These are phyloP conservation scores for Taphrina flavorubra DNA, from an alignment of 1,139 yeast genomes.

Conservation along the genomic window DNA sequence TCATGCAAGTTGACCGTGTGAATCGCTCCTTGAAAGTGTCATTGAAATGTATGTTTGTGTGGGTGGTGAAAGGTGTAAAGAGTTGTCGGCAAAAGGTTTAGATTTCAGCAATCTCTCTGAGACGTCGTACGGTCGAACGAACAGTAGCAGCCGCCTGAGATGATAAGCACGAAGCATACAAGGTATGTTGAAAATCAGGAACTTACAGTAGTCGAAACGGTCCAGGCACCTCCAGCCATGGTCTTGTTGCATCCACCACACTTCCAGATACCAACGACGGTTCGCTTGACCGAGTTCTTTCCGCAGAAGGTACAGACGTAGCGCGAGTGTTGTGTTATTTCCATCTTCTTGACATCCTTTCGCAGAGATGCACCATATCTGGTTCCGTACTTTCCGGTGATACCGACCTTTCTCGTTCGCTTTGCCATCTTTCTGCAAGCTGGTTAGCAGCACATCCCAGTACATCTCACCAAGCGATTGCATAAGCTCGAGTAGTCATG, in stretches of 20 bases:
- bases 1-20: slow-evolving; percentile 7
- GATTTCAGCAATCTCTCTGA: slow-evolving; percentile 99
- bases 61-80: slow-evolving; percentile 10
- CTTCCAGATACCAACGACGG: slow-evolving; percentile 98
- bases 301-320: slow-evolving; percentile 99
- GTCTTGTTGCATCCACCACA: slow-evolving; percentile 95
- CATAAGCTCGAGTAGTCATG: not conserved
- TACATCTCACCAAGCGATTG: not conserved
- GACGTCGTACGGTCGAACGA: slow-evolving; percentile 99
- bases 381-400: slow-evolving; percentile 95
- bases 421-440: slow-evolving; percentile 63
- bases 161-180: not conserved
- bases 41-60: slow-evolving; percentile 14
- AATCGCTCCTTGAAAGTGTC: slow-evolving; percentile 15
- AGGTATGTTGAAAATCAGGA: not conserved
- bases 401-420: slow-evolving; percentile 99
- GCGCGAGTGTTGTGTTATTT: slow-evolving; percentile 91
- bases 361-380: slow-evolving; percentile 87
- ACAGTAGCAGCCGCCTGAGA: slow-evolving; percentile 98
- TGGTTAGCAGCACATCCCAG: not conserved
- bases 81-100: slow-evolving; percentile 54
- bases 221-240: slow-evolving; percentile 99
- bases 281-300: slow-evolving; percentile 97
- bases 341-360: slow-evolving; percentile 99
- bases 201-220: slow-evolving; percentile 64